Conservation (phyloP, 306 rosid species). For the Castanea crenata region DNA sequence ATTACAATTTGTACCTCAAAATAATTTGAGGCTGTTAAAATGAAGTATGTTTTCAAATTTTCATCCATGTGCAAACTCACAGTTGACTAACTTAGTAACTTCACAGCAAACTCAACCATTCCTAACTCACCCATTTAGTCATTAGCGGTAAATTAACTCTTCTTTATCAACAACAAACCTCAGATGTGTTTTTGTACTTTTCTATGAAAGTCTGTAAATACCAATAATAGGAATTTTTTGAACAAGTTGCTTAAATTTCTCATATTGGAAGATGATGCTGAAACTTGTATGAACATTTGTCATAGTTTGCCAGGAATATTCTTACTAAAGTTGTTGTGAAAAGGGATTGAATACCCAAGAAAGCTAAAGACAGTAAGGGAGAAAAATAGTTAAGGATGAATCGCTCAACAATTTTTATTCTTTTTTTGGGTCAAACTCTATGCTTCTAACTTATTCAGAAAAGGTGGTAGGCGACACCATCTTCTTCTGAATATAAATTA, state of each 20-base stretch:
- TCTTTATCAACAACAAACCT: not conserved
- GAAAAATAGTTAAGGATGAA: too few species aligned
- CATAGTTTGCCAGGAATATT: too few species aligned
- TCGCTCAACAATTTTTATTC: too few species aligned
- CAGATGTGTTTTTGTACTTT: too few species aligned
- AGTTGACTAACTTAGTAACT: not conserved
- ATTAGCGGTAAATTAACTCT: not conserved
- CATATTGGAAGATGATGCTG: too few species aligned
- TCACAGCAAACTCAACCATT: not conserved
- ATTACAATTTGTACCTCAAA: slow-evolving; percentile 19
- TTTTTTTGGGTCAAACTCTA: not conserved
- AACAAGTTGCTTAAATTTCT: not conserved
- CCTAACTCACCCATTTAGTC: slow-evolving; percentile 4
- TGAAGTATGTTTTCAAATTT: not conserved
- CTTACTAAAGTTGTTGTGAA: too few species aligned
- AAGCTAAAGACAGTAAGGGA: not conserved
- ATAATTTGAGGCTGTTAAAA: slow-evolving; percentile 13
- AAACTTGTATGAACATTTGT: too few species aligned
- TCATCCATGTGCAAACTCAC: slow-evolving; percentile 9
- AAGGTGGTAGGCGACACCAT: not conserved
- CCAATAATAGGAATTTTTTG: not conserved
- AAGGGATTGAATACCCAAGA: too few species aligned
- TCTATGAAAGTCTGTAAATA: not conserved
- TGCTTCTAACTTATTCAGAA: not conserved
- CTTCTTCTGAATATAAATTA: not conserved